A percentile compares a stretch with the other conserved stretches of the same genome.
These are phyloP conservation scores for Macrolepiota dolichaula DNA, from an alignment of 768 basidiomycete species.

Conservation along the genomic window DNA sequence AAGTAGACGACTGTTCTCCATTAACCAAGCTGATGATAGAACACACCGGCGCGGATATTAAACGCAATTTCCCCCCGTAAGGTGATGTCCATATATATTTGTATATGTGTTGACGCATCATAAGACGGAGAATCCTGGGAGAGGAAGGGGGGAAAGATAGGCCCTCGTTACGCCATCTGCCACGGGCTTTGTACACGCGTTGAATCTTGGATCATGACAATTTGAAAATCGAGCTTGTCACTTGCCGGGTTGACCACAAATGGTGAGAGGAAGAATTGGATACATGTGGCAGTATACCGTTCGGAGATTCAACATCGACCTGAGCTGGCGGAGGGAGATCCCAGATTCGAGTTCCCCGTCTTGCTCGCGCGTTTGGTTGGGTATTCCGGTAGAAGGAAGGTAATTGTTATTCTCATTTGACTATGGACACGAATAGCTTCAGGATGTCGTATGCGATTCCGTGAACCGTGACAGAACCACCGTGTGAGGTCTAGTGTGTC, in stretches of 20 bases:
- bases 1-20: slow-evolving; percentile 5
- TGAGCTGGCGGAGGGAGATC: slow-evolving; percentile 1
- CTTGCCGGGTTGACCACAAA: not conserved
- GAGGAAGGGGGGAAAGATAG: not conserved
- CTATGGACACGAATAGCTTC: slow-evolving; percentile 2
- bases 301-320: slow-evolving; percentile 7
- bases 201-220: not conserved
- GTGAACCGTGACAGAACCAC: slow-evolving; percentile 2
- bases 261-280: not conserved
- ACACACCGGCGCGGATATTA: slow-evolving; percentile 10
- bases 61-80: slow-evolving; percentile 5
- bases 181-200: not conserved
- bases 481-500: not conserved
- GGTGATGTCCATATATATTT: slow-evolving; percentile 7
- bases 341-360: slow-evolving; percentile 7
- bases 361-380: slow-evolving; percentile 7
- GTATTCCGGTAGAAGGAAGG: slow-evolving; percentile 7
- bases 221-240: not conserved
- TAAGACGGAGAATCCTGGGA: slow-evolving; percentile 5
- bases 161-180: slow-evolving; percentile 6
- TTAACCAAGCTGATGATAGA: slow-evolving; percentile 8
- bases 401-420: slow-evolving; percentile 1
- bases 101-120: slow-evolving; percentile 6
- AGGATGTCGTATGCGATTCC: slow-evolving; percentile 4
- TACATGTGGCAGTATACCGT: not conserved